These are phyloP conservation scores for Anaeromyces robustus DNA, from an alignment of 192 early-diverging fungal genomes.

Conservation along the genomic window DNA sequence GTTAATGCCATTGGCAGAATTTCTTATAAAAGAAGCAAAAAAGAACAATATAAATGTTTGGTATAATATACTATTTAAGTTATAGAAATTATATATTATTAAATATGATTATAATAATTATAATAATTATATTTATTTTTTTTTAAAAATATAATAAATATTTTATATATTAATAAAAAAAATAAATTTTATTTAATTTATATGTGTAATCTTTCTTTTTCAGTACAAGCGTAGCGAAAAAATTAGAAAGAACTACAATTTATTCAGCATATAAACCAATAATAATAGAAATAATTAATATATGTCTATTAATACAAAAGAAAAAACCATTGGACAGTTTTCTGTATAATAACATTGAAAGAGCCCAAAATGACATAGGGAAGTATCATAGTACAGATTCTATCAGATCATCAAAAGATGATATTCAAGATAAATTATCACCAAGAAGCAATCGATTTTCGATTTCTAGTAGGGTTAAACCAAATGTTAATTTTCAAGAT, in stretches of 20 bases:
- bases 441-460: neutral
- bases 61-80: no score
- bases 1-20: constrained; percentile 22
- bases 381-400: neutral
- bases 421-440: neutral
- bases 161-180: no score
- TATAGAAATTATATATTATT: no score
- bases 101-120: no score
- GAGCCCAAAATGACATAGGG: neutral
- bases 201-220: no score
- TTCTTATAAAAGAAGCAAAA: constrained; percentile 12
- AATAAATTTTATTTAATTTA: no score
- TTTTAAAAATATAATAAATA: no score
- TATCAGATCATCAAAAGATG: neutral
- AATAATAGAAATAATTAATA: neutral
- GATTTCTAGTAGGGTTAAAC: neutral
- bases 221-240: constrained; percentile 13
- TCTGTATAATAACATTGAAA: neutral
- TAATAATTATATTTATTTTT: no score
- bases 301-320: neutral
- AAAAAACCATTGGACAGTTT: neutral
- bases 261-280: constrained; percentile 2
- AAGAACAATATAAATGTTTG: constrained; percentile 14
- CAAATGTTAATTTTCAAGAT: neutral
- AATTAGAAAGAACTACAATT: constrained; percentile 25